Evolutionary conservation across 2,329 filamentous ascomycete species (phyloP), one percentile per base, ranked within the genome.

Genomic region (Aspergillus carbonarius): DNA sequence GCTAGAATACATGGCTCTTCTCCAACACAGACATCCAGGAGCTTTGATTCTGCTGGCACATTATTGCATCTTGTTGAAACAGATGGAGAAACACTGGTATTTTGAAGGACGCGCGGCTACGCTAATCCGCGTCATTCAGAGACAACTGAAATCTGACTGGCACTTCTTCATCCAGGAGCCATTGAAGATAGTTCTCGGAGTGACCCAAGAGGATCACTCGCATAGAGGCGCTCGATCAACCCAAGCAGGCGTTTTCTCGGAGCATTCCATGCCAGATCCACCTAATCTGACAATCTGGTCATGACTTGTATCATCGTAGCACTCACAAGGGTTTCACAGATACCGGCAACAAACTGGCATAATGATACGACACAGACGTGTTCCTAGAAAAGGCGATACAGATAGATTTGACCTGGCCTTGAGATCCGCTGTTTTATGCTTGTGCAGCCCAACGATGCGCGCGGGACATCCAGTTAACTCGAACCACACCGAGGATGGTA

Each of bases 11-110:
- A 46, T 57, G 49, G 17, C 35, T 12, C 49, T 57, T 5, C 40
- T 57, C 13, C 25, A 57, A 2, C 55, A 53, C 9, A 32, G 34
- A 6, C 40, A 39, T 18, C 55, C 55, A 1, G 48, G 48, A 1
- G 55, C 55, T 1, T 30, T 57, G 15, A 17, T 57, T 4, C 32
- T 57, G 13, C 30, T 57, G 10, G 55, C 55, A 17, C 25, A 57
- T 27, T 57, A 53, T 30, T 17, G 39, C 15, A 39, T 53, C 2
- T 17, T 57, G 30, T 20, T 57, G 39, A 23, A 25, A 17, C 32
- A 47, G 12, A 47, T 48, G 40, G 40, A 48, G 40, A 17, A 17
- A 17, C 35, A 55, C 25, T 55, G 53, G 53, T 48, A 54, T n/a
- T 54, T 54, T 32, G 39, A 54, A 15, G 25, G 35, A 6, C 30